A percentile compares a stretch with the other conserved stretches of the same genome.
These are phyloP conservation scores for Vicia villosa DNA, from an alignment of 306 rosid genomes.

Conservation along the genomic window DNA sequence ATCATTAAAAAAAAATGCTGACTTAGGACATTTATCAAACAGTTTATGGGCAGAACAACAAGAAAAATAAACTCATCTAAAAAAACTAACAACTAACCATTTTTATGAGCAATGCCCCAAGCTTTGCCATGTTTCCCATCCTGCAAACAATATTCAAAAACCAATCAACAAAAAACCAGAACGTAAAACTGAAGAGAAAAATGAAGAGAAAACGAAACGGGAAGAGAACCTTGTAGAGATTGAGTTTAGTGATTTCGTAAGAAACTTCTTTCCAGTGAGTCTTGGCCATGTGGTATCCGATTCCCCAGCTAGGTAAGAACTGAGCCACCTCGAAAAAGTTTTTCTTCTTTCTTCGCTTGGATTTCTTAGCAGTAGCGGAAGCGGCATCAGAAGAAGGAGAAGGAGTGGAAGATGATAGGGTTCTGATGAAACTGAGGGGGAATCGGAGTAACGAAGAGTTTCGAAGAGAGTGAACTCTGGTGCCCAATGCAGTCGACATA, in stretches of 20 bases:
- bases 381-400: slow-evolving; percentile 32
- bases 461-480: slow-evolving; percentile 45
- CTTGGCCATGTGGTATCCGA: slow-evolving; percentile 91
- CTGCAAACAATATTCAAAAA: slow-evolving; percentile 42
- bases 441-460: slow-evolving; percentile 44
- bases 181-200: not conserved
- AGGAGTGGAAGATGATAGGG: slow-evolving; percentile 48
- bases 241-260: slow-evolving; percentile 83
- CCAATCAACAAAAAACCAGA: not conserved
- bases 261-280: slow-evolving; percentile 84
- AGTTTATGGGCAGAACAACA: slow-evolving; percentile 12
- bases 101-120: slow-evolving; percentile 89
- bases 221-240: slow-evolving; percentile 79
- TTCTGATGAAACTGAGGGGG: slow-evolving; percentile 56
- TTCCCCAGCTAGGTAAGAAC: slow-evolving; percentile 90
- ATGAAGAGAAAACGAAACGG: not conserved
- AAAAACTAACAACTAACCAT: slow-evolving; percentile 62
- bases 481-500: slow-evolving; percentile 60
- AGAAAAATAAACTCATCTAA: not conserved
- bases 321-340: slow-evolving; percentile 91
- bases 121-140: slow-evolving; percentile 96
- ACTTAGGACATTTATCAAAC: slow-evolving; percentile 8
- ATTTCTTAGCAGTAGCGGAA: slow-evolving; percentile 54
- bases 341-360: slow-evolving; percentile 84
- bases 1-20: not conserved